Conservation (phyloP, 768 basidiomycete genomes). For the Suillus plorans region DNA sequence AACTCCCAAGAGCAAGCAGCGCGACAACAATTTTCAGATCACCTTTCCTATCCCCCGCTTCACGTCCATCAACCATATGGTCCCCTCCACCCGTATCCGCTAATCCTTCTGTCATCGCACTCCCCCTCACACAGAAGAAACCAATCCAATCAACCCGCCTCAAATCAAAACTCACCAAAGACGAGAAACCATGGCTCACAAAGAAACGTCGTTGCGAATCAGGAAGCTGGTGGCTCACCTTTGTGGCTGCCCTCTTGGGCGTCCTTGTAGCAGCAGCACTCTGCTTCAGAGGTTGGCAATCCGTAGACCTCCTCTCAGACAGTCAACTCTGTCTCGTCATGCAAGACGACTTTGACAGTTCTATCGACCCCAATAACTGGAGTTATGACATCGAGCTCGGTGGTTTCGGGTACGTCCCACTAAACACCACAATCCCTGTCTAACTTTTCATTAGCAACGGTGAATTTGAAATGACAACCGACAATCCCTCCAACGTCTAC, state of each 20-base stretch:
- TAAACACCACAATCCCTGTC: not conserved
- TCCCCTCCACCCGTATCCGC: slow-evolving; percentile 45
- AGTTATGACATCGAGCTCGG: slow-evolving; percentile 50
- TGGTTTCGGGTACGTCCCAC: slow-evolving; percentile 44
- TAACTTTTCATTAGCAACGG: slow-evolving; percentile 35
- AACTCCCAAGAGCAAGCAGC: slow-evolving; percentile 41
- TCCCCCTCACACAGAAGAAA: slow-evolving; percentile 40
- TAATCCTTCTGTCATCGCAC: slow-evolving; percentile 26
- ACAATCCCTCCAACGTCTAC: slow-evolving; percentile 38
- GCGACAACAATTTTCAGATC: slow-evolving; percentile 56
- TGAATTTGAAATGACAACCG: slow-evolving; percentile 59
- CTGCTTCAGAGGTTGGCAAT: slow-evolving; percentile 44
- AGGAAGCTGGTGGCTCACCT: slow-evolving; percentile 50
- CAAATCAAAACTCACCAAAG: slow-evolving; percentile 45
- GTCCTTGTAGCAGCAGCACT: slow-evolving; percentile 40
- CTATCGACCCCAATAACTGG: slow-evolving; percentile 47
- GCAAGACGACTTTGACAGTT: slow-evolving; percentile 45
- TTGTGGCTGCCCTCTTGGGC: slow-evolving; percentile 42
- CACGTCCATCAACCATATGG: slow-evolving; percentile 64
- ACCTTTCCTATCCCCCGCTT: slow-evolving; percentile 70
- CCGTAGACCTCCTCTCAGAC: slow-evolving; percentile 36
- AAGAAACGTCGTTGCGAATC: slow-evolving; percentile 29
- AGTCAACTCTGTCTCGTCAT: slow-evolving; percentile 44
- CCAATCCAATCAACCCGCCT: slow-evolving; percentile 47
- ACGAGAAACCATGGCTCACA: slow-evolving; percentile 49